A percentile compares a stretch with the other conserved stretches of the same genome.
phyloP scores from a whole-genome alignment of 2,329 filamentous ascomycete genomes.

The Ophiocordyceps sinensis region DNA sequence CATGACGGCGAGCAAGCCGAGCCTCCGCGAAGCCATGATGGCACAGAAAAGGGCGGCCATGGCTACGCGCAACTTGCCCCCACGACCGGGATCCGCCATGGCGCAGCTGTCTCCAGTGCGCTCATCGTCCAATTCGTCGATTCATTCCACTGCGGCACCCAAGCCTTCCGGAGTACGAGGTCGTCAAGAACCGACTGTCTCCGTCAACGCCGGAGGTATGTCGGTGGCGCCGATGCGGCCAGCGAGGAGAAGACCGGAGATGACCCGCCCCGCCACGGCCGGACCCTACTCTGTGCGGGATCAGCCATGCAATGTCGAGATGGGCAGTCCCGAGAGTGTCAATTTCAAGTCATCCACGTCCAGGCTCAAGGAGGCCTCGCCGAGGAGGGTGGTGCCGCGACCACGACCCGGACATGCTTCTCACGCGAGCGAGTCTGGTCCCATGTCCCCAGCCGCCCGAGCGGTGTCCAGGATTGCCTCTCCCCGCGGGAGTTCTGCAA shows the following conservation, averaged over 20 bases:
- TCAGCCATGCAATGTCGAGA: conserved; percentile 20
- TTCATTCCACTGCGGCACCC: conserved; percentile 12
- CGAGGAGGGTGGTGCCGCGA: conserved; percentile 33
- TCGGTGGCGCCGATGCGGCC: conserved; percentile 51
- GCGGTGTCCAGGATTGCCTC: conserved; percentile 21
- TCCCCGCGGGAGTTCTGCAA: conserved; percentile 26
- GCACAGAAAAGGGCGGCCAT: conserved; percentile 57
- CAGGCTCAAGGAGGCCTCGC: conserved; percentile 36
- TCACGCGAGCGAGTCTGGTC: conserved; percentile 35
- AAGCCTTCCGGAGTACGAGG: conserved; percentile 23
- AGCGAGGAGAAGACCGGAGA: conserved; percentile 40
- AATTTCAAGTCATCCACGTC: conserved; percentile 33
- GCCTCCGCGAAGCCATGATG: conserved; percentile 69
- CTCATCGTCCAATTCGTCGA: conserved; percentile 21
- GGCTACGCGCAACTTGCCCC: conserved; percentile 33
- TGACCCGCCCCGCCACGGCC: conserved; percentile 47
- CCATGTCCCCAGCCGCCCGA: conserved; percentile 27
- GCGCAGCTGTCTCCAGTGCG: conserved; percentile 41
- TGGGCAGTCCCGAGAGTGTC: conserved; percentile 29
- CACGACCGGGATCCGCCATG: conserved; percentile 50
- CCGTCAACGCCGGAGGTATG: conserved; percentile 38
- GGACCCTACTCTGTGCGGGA: conserved; percentile 49
- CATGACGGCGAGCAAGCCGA: conserved; percentile 42
- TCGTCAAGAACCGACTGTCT: conserved; percentile 28
- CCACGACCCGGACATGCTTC: conserved; percentile 31